Base-by-base conservation (phyloP, 345 rosid species). In the Brassica cretica region DNA sequence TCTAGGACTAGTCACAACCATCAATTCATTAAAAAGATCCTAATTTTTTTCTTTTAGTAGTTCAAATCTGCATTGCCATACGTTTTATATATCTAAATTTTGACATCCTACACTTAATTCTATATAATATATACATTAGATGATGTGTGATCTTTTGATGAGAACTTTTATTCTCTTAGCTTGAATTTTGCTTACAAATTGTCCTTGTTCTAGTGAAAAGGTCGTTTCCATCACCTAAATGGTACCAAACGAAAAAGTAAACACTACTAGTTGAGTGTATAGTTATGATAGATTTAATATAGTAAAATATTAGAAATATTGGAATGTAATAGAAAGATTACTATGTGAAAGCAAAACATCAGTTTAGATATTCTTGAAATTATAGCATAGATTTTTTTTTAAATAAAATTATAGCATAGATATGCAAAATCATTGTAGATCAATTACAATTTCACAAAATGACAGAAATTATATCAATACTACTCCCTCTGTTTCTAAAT, bases 101-200 rank as follows among this genome's bases (percentile, higher is more conserved):
- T 60, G 64, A 60, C 33, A 60, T 25, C 16, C 15, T 12, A 59
- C 41, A 49, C 27, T 46, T 61, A 49, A 49, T 49, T 74, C 21
- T 53, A 3, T 74, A 73, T 32, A 24, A 3, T 35, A 71, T 70
- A 70, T 37, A 1, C 65, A 77, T 25, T 71, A 37, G 71, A 77
- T 71, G 66, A 76, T 63, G 44, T 51, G 71, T 70, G 65, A 70
- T 76, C 76, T 64, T 64, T 64, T 39, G 7, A 56, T 27, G 18
- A 51, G 2, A 53, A 33, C 37, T 33, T 33, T 33, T 33, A 33
- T 33, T 1, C 8, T 3, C 25, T 63, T 10, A 16, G 27, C 30
- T 49, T 12, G 6, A 62, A 27, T 25, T 10, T 9, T 5, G 10
- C 46, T 29, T 62, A 24, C 58, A 14, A 37, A 56, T 37, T 5